A percentile compares a stretch with the other conserved stretches of the same genome.
Conservation (phyloP, 495 filamentous ascomycete species). For the Neurospora sp. region DNA sequence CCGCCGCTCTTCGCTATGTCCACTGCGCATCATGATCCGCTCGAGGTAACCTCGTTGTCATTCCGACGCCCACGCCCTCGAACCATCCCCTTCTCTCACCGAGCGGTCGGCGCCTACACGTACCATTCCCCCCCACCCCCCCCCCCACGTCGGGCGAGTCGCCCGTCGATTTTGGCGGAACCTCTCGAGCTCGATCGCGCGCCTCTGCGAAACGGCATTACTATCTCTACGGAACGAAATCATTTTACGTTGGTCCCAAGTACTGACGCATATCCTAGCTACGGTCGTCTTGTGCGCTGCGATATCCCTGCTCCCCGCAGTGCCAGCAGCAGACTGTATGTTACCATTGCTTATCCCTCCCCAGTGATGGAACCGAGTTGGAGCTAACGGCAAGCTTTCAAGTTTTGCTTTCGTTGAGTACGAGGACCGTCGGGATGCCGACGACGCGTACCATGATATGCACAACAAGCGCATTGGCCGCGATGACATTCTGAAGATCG, state of each 20-base stretch:
- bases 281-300: constrained; percentile 96
- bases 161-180: constrained; percentile 24
- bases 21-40: constrained; percentile 11
- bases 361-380: background rate
- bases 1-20: constrained; percentile 22
- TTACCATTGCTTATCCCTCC: constrained; percentile 16
- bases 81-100: constrained; percentile 35
- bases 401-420: constrained; percentile 99
- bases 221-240: constrained; percentile 11
- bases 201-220: constrained; percentile 12
- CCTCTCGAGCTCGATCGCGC: constrained; percentile 17
- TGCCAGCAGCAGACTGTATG: constrained; percentile 87
- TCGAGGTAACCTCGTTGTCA: constrained; percentile 19
- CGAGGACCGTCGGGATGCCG: constrained; percentile 95
- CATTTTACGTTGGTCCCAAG: constrained; percentile 11
- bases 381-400: constrained; percentile 1
- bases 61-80: constrained; percentile 21
- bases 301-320: constrained; percentile 95
- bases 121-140: constrained; percentile 10
- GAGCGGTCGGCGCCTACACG: constrained; percentile 43
- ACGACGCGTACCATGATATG: constrained; percentile 99
- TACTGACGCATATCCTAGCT: constrained; percentile 46
- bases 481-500: constrained; percentile 95
- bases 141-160: constrained; percentile 25
- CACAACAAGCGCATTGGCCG: constrained; percentile 97